Evolutionary conservation across 2,329 filamentous ascomycete species (phyloP).

Genomic region (Fusarium poae): DNA sequence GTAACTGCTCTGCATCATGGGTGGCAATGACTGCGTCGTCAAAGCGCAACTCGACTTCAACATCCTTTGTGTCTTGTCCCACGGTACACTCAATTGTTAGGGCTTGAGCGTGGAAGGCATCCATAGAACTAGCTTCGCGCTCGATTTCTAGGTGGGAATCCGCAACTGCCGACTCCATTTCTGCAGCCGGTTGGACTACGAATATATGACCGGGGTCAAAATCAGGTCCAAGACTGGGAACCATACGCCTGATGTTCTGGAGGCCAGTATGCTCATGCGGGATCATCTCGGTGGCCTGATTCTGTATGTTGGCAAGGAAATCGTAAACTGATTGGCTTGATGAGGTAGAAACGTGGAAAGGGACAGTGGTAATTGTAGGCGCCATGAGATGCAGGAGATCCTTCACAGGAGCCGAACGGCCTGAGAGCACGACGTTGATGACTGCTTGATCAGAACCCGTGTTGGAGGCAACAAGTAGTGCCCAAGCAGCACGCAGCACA

Average conservation of each 20-base stretch:
- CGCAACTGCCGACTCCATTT: background rate
- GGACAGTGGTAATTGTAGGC: conserved; percentile 8
- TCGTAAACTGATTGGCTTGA: background rate
- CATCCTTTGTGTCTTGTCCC: conserved; percentile 6
- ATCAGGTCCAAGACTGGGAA: conserved; percentile 4
- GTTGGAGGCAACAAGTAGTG: conserved; percentile 5
- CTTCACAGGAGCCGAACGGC: background rate
- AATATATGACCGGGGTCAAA: conserved; percentile 12
- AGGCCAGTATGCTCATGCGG: conserved; percentile 5
- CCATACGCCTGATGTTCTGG: conserved; percentile 4
- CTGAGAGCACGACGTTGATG: conserved; percentile 4
- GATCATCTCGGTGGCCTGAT: background rate
- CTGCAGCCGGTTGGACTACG: conserved; percentile 3
- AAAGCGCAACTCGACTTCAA: conserved; percentile 7
- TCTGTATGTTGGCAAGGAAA: conserved; percentile 1
- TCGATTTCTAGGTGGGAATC: background rate
- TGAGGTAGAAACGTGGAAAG: conserved; percentile 7
- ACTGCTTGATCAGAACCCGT: background rate
- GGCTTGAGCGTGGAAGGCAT: conserved; percentile 7
- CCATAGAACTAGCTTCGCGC: conserved; percentile 5
- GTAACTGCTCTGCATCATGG: background rate
- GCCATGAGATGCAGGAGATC: background rate
- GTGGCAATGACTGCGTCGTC: conserved; percentile 2
- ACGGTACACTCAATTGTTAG: conserved; percentile 9
- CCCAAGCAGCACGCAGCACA: conserved; percentile 12